Evolutionary conservation across 169 alveolate genomes (phyloP).

Genomic region (Plasmodium malariae): DNA sequence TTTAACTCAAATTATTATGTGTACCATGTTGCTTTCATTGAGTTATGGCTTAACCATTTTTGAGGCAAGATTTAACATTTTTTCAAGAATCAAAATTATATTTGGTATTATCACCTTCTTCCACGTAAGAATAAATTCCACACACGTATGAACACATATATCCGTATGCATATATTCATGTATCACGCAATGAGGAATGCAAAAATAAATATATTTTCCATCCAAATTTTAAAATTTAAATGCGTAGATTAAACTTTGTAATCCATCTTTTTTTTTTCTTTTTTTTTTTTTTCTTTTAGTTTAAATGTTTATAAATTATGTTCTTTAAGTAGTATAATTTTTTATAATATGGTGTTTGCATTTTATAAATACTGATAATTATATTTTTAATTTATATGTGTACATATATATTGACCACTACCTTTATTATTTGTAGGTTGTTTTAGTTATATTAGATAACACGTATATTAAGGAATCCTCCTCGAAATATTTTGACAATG

Average conservation of each 20-base stretch:
- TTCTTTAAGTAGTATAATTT: neutral
- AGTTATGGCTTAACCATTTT: slow-evolving; percentile 64
- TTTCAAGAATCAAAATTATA: slow-evolving; percentile 34
- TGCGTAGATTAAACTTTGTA: neutral
- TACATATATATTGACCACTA: too few species aligned
- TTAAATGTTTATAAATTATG: neutral
- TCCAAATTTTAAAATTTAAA: neutral
- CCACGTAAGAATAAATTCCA: slow-evolving; percentile 37
- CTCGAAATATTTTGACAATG: slow-evolving; percentile 64
- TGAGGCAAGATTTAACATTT: slow-evolving; percentile 32
- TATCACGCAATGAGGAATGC: neutral
- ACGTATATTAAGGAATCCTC: slow-evolving; percentile 62
- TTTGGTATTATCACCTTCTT: slow-evolving; percentile 49
- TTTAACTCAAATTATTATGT: slow-evolving; percentile 66
- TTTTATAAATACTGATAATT: neutral
- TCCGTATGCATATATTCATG: neutral
- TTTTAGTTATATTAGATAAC: slow-evolving; percentile 56
- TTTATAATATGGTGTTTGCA: neutral
- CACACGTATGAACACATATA: slow-evolving; percentile 6
- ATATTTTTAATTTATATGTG: neutral
- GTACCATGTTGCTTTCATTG: slow-evolving; percentile 71
- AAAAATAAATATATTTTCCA: neutral
- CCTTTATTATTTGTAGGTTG: slow-evolving; percentile 16
- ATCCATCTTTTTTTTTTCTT: neutral
- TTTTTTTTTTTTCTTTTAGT: neutral